A percentile compares a stretch with the other conserved stretches of the same genome.
phyloP scores from a whole-genome alignment of 805 yeast species.

The Teunomyces barrocoloradensis region DNA sequence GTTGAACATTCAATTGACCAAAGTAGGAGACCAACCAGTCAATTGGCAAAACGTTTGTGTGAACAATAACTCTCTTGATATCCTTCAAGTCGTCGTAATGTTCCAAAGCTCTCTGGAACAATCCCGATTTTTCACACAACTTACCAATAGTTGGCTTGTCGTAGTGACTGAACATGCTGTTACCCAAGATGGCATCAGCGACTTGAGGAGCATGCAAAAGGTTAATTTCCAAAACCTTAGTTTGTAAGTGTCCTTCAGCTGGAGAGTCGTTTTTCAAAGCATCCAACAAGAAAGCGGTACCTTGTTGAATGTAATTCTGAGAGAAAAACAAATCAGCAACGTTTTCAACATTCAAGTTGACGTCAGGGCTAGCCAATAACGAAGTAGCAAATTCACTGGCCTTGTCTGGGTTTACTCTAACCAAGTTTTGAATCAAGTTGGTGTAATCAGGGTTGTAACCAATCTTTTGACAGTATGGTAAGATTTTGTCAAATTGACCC shows the following conservation, averaged over 20 bases:
- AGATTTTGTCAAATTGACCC: slow-evolving; percentile 93
- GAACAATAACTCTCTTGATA: slow-evolving; percentile 90
- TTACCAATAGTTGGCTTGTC: slow-evolving; percentile 92
- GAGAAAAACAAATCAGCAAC: slow-evolving; percentile 92
- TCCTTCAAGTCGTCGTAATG: slow-evolving; percentile 93
- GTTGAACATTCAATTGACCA: slow-evolving; percentile 93
- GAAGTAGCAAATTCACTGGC: slow-evolving; percentile 96
- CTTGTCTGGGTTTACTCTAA: slow-evolving; percentile 93
- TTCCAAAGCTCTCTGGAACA: slow-evolving; percentile 93
- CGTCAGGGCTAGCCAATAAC: slow-evolving; percentile 59
- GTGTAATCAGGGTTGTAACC: slow-evolving; percentile 88
- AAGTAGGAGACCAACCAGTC: slow-evolving; percentile 94
- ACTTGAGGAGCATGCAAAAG: slow-evolving; percentile 97
- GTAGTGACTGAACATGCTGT: slow-evolving; percentile 91
- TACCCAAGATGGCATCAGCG: slow-evolving; percentile 97
- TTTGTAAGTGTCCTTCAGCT: slow-evolving; percentile 93
- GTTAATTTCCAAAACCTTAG: slow-evolving; percentile 89
- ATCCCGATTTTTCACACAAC: slow-evolving; percentile 93
- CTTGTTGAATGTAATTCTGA: slow-evolving; percentile 93
- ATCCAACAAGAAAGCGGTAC: slow-evolving; percentile 94
- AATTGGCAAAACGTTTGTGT: slow-evolving; percentile 77
- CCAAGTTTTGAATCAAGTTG: slow-evolving; percentile 82
- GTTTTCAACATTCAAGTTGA: slow-evolving; percentile 73
- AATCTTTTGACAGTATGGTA: slow-evolving; percentile 90
- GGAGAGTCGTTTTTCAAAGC: slow-evolving; percentile 93